Conservation (phyloP, 257 asterid species). For the Solanum sitiens region DNA sequence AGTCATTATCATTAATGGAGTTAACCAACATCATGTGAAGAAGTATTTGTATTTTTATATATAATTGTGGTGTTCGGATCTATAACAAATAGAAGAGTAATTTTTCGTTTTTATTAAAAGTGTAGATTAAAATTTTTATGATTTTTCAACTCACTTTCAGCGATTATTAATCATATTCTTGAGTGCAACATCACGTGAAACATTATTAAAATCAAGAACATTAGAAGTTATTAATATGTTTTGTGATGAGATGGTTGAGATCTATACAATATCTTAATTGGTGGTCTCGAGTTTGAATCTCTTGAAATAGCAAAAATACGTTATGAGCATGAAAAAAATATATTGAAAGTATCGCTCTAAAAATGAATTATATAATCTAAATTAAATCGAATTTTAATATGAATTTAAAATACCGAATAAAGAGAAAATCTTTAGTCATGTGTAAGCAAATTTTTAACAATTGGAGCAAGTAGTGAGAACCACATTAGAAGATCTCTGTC, state of each 20-base stretch:
- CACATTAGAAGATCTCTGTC: neutral
- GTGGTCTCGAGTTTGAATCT: no score
- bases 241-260: no score
- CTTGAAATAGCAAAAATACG: no score
- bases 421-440: neutral
- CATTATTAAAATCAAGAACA: neutral
- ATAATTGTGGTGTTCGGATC: no score
- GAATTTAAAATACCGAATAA: rapidly evolving
- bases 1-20: neutral
- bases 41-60: neutral
- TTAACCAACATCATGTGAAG: neutral
- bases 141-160: rapidly evolving
- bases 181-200: neutral
- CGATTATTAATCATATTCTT: no score
- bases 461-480: neutral
- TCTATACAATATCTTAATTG: no score
- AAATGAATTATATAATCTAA: no score
- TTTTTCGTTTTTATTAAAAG: no score
- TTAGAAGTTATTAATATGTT: neutral
- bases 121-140: no score
- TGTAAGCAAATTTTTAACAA: neutral
- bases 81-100: no score
- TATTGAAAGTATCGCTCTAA: rapidly evolving
- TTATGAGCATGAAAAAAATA: neutral
- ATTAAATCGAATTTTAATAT: no score